These are phyloP conservation scores for Suillus clintonianus DNA, from an alignment of 768 basidiomycete genomes.

Conservation along the genomic window DNA sequence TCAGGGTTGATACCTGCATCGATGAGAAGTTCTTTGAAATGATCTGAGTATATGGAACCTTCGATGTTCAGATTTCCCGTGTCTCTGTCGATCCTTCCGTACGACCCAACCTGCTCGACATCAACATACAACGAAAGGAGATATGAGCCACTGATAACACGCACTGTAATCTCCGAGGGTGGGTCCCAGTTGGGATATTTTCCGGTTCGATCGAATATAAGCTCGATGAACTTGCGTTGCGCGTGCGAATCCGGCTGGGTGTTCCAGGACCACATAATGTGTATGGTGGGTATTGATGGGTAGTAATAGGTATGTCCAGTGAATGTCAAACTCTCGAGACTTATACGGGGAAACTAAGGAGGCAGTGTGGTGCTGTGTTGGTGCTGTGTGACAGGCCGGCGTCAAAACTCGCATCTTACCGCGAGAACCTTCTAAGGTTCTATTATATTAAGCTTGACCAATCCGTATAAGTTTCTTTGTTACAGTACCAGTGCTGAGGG, in stretches of 20 bases:
- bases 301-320: not conserved
- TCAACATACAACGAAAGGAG: not conserved
- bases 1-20: not conserved
- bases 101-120: not conserved
- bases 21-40: not conserved
- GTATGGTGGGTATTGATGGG: not conserved
- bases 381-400: not conserved
- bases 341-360: not conserved
- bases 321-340: not conserved
- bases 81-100: not conserved
- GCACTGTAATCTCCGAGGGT: not conserved
- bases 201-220: not conserved
- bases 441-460: not conserved
- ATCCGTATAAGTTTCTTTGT: not conserved
- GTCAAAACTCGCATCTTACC: not conserved
- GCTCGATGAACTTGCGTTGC: not conserved
- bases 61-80: not conserved
- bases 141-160: not conserved
- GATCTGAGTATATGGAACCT: not conserved
- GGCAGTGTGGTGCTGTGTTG: not conserved
- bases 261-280: not conserved
- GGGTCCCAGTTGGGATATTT: conserved; percentile 1
- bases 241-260: not conserved
- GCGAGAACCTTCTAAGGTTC: not conserved
- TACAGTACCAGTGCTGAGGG: not conserved